Evolutionary conservation across 2,329 filamentous ascomycete genomes (phyloP).

Genomic region (Hypoxylon sp.): DNA sequence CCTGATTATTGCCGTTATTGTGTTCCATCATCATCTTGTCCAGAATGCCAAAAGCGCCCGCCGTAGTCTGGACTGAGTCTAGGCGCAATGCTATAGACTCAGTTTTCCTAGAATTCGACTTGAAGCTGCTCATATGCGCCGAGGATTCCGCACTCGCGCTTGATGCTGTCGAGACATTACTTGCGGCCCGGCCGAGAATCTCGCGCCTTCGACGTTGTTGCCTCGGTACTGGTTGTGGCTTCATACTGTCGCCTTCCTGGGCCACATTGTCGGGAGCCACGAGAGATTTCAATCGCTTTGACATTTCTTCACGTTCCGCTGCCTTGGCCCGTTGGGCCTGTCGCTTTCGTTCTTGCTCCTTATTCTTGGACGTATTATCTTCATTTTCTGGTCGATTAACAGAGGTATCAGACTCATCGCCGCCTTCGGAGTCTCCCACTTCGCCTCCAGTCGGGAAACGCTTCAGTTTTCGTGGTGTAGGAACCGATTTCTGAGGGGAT

Average conservation of each 20-base stretch:
- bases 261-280: slow-evolving; percentile 28
- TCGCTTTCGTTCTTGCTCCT: slow-evolving; percentile 41
- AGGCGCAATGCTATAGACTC: slow-evolving; percentile 33
- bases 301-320: slow-evolving; percentile 46
- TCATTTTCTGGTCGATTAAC: slow-evolving; percentile 19
- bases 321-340: slow-evolving; percentile 38
- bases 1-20: slow-evolving; percentile 17
- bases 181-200: slow-evolving; percentile 70
- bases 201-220: slow-evolving; percentile 58
- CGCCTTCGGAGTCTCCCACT: slow-evolving; percentile 60
- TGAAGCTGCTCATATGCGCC: slow-evolving; percentile 34
- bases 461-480: slow-evolving; percentile 47
- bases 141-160: slow-evolving; percentile 60
- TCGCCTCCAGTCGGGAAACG: slow-evolving; percentile 55
- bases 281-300: slow-evolving; percentile 48
- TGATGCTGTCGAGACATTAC: slow-evolving; percentile 68
- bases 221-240: slow-evolving; percentile 36
- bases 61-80: slow-evolving; percentile 30
- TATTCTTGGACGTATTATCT: slow-evolving; percentile 2
- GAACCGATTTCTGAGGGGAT: slow-evolving; percentile 50
- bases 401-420: slow-evolving; percentile 48
- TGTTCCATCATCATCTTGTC: slow-evolving; percentile 34
- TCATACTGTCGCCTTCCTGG: slow-evolving; percentile 36
- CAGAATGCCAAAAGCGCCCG: slow-evolving; percentile 38
- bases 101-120: slow-evolving; percentile 21